Conservation (phyloP, 805 yeast species). For the Candida ovalis region DNA sequence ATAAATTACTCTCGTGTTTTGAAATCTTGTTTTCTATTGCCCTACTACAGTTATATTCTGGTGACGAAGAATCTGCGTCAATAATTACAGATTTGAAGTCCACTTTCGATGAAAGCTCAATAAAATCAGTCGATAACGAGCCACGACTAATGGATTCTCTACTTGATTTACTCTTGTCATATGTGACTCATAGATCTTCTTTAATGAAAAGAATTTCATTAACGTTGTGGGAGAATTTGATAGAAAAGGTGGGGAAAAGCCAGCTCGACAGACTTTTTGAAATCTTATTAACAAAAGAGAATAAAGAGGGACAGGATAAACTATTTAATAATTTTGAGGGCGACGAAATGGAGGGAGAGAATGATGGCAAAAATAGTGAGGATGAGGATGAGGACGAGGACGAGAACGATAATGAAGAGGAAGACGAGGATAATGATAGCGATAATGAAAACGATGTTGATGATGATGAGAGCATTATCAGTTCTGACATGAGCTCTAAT, state of each 20-base stretch:
- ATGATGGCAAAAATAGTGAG: slow-evolving; percentile 29
- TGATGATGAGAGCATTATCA: slow-evolving; percentile 29
- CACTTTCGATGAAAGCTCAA: slow-evolving; percentile 48
- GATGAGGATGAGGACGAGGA: slow-evolving; percentile 27
- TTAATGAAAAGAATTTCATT: slow-evolving; percentile 55
- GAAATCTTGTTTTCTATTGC: slow-evolving; percentile 76
- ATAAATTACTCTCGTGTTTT: slow-evolving; percentile 43
- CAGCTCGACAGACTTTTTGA: slow-evolving; percentile 52
- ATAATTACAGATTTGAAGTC: slow-evolving; percentile 68
- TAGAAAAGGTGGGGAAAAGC: slow-evolving; percentile 39
- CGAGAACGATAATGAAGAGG: slow-evolving; percentile 25
- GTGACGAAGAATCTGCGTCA: slow-evolving; percentile 71
- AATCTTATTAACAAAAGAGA: slow-evolving; percentile 64
- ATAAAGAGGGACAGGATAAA: slow-evolving; percentile 72
- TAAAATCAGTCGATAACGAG: slow-evolving; percentile 35
- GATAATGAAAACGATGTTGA: slow-evolving; percentile 38
- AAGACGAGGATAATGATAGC: slow-evolving; percentile 33
- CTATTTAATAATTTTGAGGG: slow-evolving; percentile 65
- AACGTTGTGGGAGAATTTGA: slow-evolving; percentile 45
- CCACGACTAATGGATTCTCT: slow-evolving; percentile 33
- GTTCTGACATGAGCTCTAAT: slow-evolving; percentile 13
- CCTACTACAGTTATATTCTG: slow-evolving; percentile 70
- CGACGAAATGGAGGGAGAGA: slow-evolving; percentile 44
- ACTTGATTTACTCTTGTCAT: slow-evolving; percentile 52
- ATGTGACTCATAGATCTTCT: slow-evolving; percentile 53